A percentile compares a stretch with the other conserved stretches of the same genome.
These are phyloP conservation scores for Russula emetica DNA, from an alignment of 768 basidiomycete genomes.

Conservation along the genomic window DNA sequence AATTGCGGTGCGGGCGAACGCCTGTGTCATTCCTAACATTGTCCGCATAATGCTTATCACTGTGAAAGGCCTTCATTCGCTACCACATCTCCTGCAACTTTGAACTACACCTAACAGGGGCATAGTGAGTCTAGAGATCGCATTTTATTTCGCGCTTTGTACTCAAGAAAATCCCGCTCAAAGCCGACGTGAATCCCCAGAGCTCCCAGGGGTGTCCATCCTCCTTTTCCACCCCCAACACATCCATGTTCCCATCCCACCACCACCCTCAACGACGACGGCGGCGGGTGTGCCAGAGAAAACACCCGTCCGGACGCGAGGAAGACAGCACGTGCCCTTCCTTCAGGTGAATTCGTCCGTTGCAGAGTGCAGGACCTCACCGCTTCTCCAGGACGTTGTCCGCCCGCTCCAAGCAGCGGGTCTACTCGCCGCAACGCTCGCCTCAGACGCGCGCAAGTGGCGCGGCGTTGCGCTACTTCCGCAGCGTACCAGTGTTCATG, in stretches of 20 bases:
- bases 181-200: conserved; percentile 46
- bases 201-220: conserved; percentile 40
- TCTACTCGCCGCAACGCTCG: conserved; percentile 41
- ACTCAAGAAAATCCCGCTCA: background rate
- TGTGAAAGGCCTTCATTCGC: conserved; percentile 45
- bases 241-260: conserved; percentile 41
- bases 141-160: background rate
- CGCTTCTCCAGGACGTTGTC: conserved; percentile 40
- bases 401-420: conserved; percentile 44
- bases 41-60: background rate
- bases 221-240: conserved; percentile 46
- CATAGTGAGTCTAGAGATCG: conserved; percentile 45
- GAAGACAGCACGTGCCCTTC: conserved; percentile 29
- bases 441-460: conserved; percentile 41
- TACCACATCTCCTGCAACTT: conserved; percentile 45
- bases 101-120: conserved; percentile 49
- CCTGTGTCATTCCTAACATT: background rate
- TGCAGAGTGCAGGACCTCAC: conserved; percentile 20
- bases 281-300: background rate
- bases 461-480: conserved; percentile 52
- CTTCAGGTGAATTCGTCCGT: conserved; percentile 27
- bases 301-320: conserved; percentile 1
- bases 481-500: conserved; percentile 21
- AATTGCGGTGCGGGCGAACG: conserved; percentile 42
- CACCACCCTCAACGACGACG: background rate